These are phyloP conservation scores for Lactifluus echinatus DNA, from an alignment of 768 basidiomycete species.

Conservation along the genomic window DNA sequence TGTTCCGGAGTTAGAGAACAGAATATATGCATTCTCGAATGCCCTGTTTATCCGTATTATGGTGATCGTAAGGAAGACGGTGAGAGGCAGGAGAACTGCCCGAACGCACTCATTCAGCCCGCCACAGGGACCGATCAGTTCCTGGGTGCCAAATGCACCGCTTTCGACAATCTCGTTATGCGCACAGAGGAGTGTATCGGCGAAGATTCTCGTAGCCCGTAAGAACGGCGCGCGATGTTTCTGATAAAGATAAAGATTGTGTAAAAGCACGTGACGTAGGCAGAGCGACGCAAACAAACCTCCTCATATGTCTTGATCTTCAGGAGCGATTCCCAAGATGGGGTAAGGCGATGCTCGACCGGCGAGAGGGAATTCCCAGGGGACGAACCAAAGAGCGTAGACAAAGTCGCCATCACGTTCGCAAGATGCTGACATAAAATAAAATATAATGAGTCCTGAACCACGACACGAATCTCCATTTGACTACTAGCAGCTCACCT, in stretches of 20 bases:
- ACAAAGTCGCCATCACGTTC: not conserved
- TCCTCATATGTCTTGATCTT: constrained; percentile 4
- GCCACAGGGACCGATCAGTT: not conserved
- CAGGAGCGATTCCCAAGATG: constrained; percentile 3
- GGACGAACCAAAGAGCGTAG: not conserved
- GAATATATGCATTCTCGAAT: not conserved
- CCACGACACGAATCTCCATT: too few relatives aligned
- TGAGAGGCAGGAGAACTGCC: not conserved
- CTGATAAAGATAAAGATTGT: not conserved
- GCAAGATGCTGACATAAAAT: not conserved
- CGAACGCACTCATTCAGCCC: constrained; percentile 3
- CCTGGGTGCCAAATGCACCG: not conserved
- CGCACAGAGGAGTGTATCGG: constrained; percentile 2
- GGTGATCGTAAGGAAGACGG: not conserved
- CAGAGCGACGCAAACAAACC: not conserved
- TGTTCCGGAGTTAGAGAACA: not conserved
- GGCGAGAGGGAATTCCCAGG: not conserved
- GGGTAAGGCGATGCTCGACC: not conserved
- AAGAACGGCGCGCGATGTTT: not conserved
- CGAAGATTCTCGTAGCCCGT: not conserved
- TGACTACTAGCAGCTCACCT: not conserved
- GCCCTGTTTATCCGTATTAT: not conserved
- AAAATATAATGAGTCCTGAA: not conserved
- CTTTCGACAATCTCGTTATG: constrained; percentile 2
- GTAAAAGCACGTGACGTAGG: not conserved